Percentiles rank a stretch among this genome's conserved stretches.
Evolutionary conservation across 2,329 filamentous ascomycete genomes (phyloP).

Genomic region (Neopestalotiopsis clavispora): DNA sequence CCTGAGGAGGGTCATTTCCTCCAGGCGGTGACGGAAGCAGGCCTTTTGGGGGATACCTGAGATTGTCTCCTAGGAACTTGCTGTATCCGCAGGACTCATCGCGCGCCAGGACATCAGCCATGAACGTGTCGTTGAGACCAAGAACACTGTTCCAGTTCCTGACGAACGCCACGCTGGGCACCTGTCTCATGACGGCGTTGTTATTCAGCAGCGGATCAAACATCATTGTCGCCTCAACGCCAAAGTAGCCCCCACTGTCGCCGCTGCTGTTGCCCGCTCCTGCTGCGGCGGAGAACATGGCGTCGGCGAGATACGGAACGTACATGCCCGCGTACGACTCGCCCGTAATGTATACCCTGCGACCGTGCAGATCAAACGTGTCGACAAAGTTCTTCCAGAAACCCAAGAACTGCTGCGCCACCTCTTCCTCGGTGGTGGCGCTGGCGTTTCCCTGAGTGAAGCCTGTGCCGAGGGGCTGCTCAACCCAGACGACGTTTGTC

Average conservation of each 20-base stretch:
- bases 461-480: slow-evolving; percentile 71
- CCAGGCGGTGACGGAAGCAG: slow-evolving; percentile 49
- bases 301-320: slow-evolving; percentile 60
- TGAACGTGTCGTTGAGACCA: slow-evolving; percentile 61
- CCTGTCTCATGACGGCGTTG: slow-evolving; percentile 42
- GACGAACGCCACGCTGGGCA: slow-evolving; percentile 58
- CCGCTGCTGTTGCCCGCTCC: slow-evolving; percentile 29
- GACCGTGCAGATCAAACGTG: slow-evolving; percentile 55
- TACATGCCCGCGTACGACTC: slow-evolving; percentile 60
- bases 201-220: slow-evolving; percentile 69
- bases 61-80: slow-evolving; percentile 57
- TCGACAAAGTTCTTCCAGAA: slow-evolving; percentile 70
- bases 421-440: slow-evolving; percentile 69
- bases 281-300: slow-evolving; percentile 43
- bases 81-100: slow-evolving; percentile 62
- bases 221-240: slow-evolving; percentile 60
- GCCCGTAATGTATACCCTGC: slow-evolving; percentile 58
- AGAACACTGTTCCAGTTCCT: slow-evolving; percentile 60
- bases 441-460: slow-evolving; percentile 70
- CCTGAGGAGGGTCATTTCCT: slow-evolving; percentile 49
- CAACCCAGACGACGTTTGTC: slow-evolving; percentile 78
- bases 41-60: slow-evolving; percentile 66
- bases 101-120: slow-evolving; percentile 54
- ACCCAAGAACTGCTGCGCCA: slow-evolving; percentile 73
- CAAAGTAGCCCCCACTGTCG: slow-evolving; percentile 53